Evolutionary conservation across 345 rosid genomes (phyloP).

Genomic region (Mangifera indica): DNA sequence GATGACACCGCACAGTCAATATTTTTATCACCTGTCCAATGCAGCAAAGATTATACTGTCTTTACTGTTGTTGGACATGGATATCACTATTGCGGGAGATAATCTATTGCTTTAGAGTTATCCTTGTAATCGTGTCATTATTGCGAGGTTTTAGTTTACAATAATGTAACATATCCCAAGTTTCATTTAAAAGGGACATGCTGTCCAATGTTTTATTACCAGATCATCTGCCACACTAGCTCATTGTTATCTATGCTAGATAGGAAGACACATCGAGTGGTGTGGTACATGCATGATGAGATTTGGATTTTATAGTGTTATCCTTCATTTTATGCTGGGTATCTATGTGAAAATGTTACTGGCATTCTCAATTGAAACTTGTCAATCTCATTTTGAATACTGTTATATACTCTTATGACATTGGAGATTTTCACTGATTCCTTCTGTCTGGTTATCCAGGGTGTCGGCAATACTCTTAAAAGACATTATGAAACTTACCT

Average conservation of each 20-base stretch:
- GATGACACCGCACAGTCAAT: background rate
- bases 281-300: too few relatives aligned
- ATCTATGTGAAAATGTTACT: background rate
- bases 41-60: background rate
- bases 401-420: background rate
- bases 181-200: too few relatives aligned
- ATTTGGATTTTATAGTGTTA: too few relatives aligned
- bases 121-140: background rate
- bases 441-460: constrained; percentile 42
- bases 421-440: constrained; percentile 3
- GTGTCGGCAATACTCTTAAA: constrained; percentile 93
- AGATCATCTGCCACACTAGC: too few relatives aligned
- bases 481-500: constrained; percentile 97
- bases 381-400: background rate
- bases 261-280: too few relatives aligned
- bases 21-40: too few relatives aligned
- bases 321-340: background rate
- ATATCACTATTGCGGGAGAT: background rate
- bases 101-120: background rate
- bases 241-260: too few relatives aligned
- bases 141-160: background rate
- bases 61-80: background rate
- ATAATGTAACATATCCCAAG: too few relatives aligned
- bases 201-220: too few relatives aligned
- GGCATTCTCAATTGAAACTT: background rate